A percentile compares a stretch with the other conserved stretches of the same genome.
These are phyloP conservation scores for Pseudogymnoascus sp. DNA, from an alignment of 2,329 filamentous ascomycete species.

Conservation along the genomic window DNA sequence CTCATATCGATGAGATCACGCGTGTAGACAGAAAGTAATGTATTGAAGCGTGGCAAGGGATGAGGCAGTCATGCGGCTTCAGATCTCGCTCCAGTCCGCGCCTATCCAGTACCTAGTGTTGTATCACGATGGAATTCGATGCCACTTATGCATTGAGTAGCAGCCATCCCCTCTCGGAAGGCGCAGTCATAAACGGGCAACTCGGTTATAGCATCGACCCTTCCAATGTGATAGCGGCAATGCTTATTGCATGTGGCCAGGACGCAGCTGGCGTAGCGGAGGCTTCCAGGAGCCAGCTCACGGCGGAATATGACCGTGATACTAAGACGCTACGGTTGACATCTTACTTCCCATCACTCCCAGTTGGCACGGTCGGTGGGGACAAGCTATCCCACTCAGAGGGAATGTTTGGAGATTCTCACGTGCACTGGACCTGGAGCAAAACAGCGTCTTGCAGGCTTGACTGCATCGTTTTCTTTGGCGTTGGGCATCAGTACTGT, in stretches of 20 bases:
- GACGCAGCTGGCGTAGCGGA: conserved; percentile 20
- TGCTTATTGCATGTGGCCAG: conserved; percentile 23
- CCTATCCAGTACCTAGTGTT: too few species aligned
- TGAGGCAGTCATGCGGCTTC: too few species aligned
- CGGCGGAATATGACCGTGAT: conserved; percentile 17
- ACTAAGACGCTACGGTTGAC: conserved; percentile 18
- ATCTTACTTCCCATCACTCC: conserved; percentile 22
- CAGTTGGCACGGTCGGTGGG: conserved; percentile 23
- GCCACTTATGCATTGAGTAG: too few species aligned
- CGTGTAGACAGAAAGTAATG: too few species aligned
- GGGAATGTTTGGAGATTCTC: conserved; percentile 21
- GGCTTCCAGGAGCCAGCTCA: conserved; percentile 20
- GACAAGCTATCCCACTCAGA: conserved; percentile 21
- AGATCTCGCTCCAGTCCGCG: too few species aligned
- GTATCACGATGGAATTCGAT: too few species aligned
- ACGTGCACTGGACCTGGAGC: conserved; percentile 18
- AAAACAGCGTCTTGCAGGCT: conserved; percentile 22
- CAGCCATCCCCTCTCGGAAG: too few species aligned
- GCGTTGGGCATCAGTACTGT: conserved; percentile 22
- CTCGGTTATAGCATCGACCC: conserved; percentile 18
- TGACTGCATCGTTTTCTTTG: conserved; percentile 23
- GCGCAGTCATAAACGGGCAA: conserved; percentile 16
- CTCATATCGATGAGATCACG: too few species aligned
- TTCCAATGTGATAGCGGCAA: conserved; percentile 19
- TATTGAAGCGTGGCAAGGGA: too few species aligned